Evolutionary conservation across 2,329 filamentous ascomycete species (phyloP), one percentile per base, ranked within the genome.

Genomic region (Verruconis gallopava): DNA sequence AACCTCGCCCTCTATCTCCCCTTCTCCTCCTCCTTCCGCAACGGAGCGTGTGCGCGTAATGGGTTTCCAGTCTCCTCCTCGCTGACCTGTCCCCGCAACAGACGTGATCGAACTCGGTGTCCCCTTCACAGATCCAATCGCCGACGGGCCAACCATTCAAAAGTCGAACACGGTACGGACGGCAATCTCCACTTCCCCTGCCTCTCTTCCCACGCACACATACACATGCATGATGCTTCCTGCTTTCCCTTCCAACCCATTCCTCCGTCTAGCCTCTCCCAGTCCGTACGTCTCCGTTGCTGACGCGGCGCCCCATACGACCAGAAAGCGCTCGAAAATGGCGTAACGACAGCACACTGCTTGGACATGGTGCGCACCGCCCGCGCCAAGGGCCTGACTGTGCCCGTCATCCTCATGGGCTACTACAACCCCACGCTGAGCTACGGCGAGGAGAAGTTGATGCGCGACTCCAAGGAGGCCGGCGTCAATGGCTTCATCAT

Each of bases 121-220:
- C 44, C 91, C 91, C 40, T 98, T 98, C 67, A 95, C 89, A 55
- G 91, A 98, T 61, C 91, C 91, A 45, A 96, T 96, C 63, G 91
- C 89, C 52, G 91, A 98, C 63, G 91, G 91, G 20, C 91, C 91
- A 25, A 95, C 88, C 3, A 96, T 98, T 51, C 91, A 98, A 67
- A 91, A 79, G 48, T 77, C 91, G 50, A 98, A 98, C 65, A 95
- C 85, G 32, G 25, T 30, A 30, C 25, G 25, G n/a, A 9, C n/a
- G n/a, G n/a, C n/a, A n/a, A 77, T 79, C n/a, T n/a, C n/a, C n/a
- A n/a, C n/a, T n/a, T n/a, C n/a, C n/a, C n/a, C 66, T 54, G 62
- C n/a, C n/a, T n/a, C n/a, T n/a, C 57, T 53, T 50, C 53, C 43
- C 11, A 30, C 25, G 25, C 53, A n/a, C n/a, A n/a, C n/a, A n/a